Evolutionary conservation across 2,329 filamentous ascomycete species (phyloP).

Genomic region (Calonectria crousiana): DNA sequence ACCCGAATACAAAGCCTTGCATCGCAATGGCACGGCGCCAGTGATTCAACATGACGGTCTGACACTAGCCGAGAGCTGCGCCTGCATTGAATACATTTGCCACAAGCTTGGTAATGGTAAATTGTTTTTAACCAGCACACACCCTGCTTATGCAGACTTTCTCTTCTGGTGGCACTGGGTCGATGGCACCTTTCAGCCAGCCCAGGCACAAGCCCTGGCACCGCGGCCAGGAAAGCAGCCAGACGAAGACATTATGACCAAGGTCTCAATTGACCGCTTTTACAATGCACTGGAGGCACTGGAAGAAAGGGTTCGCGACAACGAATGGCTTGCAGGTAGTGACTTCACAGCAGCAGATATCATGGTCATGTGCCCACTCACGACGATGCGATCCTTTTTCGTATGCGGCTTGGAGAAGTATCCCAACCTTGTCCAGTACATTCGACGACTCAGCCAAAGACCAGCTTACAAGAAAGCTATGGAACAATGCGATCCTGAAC

Average conservation of each 20-base stretch:
- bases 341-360: conserved; percentile 75
- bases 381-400: conserved; percentile 69
- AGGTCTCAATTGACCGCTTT: conserved; percentile 50
- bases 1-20: conserved; percentile 41
- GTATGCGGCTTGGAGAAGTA: conserved; percentile 57
- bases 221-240: conserved; percentile 35
- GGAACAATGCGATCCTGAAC: conserved; percentile 61
- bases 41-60: conserved; percentile 67
- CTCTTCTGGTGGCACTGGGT: conserved; percentile 75
- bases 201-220: conserved; percentile 52
- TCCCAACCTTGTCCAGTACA: conserved; percentile 58
- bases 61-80: conserved; percentile 69
- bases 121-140: conserved; percentile 58
- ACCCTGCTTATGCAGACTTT: conserved; percentile 68
- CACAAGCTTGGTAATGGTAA: conserved; percentile 63
- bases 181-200: conserved; percentile 58
- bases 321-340: conserved; percentile 69
- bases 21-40: conserved; percentile 68
- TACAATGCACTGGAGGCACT: conserved; percentile 60
- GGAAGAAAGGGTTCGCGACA: conserved; percentile 61
- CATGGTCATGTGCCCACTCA: conserved; percentile 71
- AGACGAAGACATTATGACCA: conserved; percentile 41
- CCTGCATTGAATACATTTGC: conserved; percentile 72
- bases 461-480: conserved; percentile 62
- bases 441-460: conserved; percentile 57